Evolutionary conservation across 1,284 basidiomycete genomes (phyloP), one percentile per base, ranked within the genome.

Genomic region (Psilocybe mexicana): DNA sequence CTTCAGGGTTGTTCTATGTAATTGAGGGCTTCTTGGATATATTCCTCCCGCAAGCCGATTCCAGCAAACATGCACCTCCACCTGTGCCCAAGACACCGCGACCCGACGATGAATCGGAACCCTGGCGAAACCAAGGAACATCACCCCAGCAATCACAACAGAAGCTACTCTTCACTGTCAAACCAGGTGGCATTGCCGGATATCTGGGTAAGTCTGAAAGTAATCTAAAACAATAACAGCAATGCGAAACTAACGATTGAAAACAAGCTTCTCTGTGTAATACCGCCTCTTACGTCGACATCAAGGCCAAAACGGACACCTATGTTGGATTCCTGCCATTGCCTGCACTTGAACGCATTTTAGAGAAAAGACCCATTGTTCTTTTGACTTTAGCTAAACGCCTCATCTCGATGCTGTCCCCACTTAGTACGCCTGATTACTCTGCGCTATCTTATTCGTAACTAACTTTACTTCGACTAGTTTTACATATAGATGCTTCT

Each of bases 11-110:
- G 26, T 99, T 96, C 79, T 99, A 96, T 68, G 95, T 99, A 44
- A 97, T 99, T 49, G 97, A 99, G 64, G 96, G 96, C 0, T 95
- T 98, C 73, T 77, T 99, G 42, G 96, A 99, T 67, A 94, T 98
- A 44, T 77, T 92, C 33, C 77, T 96, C 44, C 92, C 93, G 2
- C 63, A 65, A 1, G 74, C 77, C 1, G 77, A 84, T 10, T 57
- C 63, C 3, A 61, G 55, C 55, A 70, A 65, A 55, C 58, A 58
- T n/a, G 26, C 48, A 43, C 40, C 52, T 52, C 46, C 46, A 28
- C 23, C 43, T n/a, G 42, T 54, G 7, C 58, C 57, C 3, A 66
- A 61, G 44, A 63, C 64, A 35, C 61, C 69, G 25, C 68, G 63
- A 43, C 53, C 60, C 40, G 69, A 62, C 48, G 49, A 64, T 11